Evolutionary conservation across 177 flowering plant species (phyloP).

Genomic region (Vitis hybrid): DNA sequence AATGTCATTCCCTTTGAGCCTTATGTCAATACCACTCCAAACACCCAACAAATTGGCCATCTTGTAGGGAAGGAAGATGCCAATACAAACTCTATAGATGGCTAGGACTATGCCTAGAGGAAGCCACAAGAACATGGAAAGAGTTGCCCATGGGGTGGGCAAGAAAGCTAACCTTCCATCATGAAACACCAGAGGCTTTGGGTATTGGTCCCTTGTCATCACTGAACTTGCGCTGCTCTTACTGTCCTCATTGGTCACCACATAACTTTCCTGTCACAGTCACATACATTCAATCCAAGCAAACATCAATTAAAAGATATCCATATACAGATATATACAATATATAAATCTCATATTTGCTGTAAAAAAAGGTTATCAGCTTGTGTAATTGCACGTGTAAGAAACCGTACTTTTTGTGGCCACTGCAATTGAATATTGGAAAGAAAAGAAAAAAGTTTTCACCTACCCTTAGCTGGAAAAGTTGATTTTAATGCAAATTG

Average conservation of each 20-base stretch:
- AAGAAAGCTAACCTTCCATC: conserved; percentile 86
- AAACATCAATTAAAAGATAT: too few species aligned
- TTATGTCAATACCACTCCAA: conserved; percentile 42
- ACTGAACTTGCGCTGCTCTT: conserved; percentile 25
- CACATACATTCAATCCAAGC: too few species aligned
- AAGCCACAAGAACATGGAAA: conserved; percentile 76
- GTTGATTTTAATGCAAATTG: too few species aligned
- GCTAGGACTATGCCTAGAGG: conserved; percentile 65
- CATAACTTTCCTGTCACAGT: conserved; percentile 33
- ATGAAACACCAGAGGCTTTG: conserved; percentile 80
- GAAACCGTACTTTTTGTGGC: too few species aligned
- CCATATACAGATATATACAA: too few species aligned
- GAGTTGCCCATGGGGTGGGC: conserved; percentile 74
- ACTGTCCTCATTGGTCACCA: conserved; percentile 53
- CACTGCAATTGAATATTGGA: too few species aligned
- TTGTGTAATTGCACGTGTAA: too few species aligned
- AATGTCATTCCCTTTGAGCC: conserved; percentile 33
- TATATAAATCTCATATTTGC: too few species aligned
- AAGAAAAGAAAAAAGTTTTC: too few species aligned
- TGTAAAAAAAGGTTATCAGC: too few species aligned
- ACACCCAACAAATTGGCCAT: conserved; percentile 30
- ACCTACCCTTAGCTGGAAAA: too few species aligned
- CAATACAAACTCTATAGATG: conserved; percentile 50
- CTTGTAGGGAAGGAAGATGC: conserved; percentile 54
- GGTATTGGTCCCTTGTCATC: conserved; percentile 69